These are phyloP conservation scores for Diutina rugosa DNA, from an alignment of 1,139 yeast genomes.

Conservation along the genomic window DNA sequence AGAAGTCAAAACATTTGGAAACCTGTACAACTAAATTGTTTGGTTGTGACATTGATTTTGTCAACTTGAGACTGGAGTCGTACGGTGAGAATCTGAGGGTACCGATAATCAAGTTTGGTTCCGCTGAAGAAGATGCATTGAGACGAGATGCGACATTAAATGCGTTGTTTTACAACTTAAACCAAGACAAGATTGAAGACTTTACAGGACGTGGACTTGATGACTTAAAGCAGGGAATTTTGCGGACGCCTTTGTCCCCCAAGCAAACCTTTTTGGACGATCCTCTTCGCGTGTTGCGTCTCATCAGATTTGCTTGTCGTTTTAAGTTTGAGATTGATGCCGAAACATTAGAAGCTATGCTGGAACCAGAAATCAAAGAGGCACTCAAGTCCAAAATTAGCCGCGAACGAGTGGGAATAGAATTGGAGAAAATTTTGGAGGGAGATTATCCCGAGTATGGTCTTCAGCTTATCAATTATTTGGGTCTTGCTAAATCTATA, in stretches of 20 bases:
- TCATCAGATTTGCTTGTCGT: conserved; percentile 76
- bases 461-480: conserved; percentile 40
- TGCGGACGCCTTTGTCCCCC: conserved; percentile 84
- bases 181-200: conserved; percentile 62
- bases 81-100: conserved; percentile 75
- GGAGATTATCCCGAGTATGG: conserved; percentile 57
- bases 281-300: conserved; percentile 76
- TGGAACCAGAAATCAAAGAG: conserved; percentile 36
- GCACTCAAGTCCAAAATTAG: conserved; percentile 68
- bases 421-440: conserved; percentile 60
- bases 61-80: conserved; percentile 76
- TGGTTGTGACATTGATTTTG: conserved; percentile 82
- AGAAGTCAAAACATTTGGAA: conserved; percentile 88
- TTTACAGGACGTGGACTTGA: conserved; percentile 62
- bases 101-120: conserved; percentile 68
- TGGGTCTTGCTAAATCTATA: conserved; percentile 44
- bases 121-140: conserved; percentile 83
- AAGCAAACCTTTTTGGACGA: conserved; percentile 80
- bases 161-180: conserved; percentile 78
- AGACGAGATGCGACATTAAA: conserved; percentile 92
- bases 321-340: conserved; percentile 56
- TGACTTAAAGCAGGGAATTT: conserved; percentile 56
- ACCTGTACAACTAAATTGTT: conserved; percentile 85
- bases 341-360: conserved; percentile 57
- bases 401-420: conserved; percentile 83